Evolutionary conservation across 2,329 filamentous ascomycete species (phyloP).

Genomic region (Rhinocladiella similis): DNA sequence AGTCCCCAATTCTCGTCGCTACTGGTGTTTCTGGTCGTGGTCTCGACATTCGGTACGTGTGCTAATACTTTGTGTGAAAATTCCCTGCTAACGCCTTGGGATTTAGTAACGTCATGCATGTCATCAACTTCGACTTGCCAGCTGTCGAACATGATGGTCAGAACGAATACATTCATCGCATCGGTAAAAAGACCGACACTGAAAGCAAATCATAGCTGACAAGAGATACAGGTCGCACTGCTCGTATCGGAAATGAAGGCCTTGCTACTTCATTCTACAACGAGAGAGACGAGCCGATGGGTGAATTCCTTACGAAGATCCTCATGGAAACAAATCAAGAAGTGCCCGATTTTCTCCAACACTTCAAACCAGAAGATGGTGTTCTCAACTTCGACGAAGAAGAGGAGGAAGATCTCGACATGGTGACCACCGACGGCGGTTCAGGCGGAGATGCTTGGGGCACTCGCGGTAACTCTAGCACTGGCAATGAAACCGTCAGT

Average conservation of each 20-base stretch:
- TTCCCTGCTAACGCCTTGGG: conserved; percentile 46
- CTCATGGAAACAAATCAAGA: conserved; percentile 76
- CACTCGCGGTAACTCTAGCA: conserved; percentile 14
- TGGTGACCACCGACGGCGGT: conserved; percentile 27
- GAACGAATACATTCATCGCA: conserved; percentile 90
- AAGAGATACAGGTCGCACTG: conserved; percentile 73
- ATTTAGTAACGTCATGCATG: conserved; percentile 80
- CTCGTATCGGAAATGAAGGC: conserved; percentile 84
- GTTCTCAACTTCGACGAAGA: conserved; percentile 56
- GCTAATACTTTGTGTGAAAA: not conserved
- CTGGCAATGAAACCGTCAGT: conserved; percentile 5
- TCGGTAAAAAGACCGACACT: conserved; percentile 60
- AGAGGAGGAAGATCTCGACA: conserved; percentile 49
- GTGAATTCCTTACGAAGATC: conserved; percentile 72
- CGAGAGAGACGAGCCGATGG: conserved; percentile 72
- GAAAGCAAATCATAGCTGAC: not conserved
- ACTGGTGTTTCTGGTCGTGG: conserved; percentile 87
- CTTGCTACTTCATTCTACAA: conserved; percentile 88
- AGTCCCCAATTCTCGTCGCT: conserved; percentile 76
- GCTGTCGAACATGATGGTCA: conserved; percentile 76
- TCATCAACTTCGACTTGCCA: conserved; percentile 92
- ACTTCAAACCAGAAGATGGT: conserved; percentile 49
- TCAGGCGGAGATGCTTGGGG: conserved; percentile 20
- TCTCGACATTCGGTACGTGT: conserved; percentile 44
- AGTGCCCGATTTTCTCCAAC: conserved; percentile 78